Evolutionary conservation across 768 basidiomycete species (phyloP).

Genomic region (Auricularia sp.): DNA sequence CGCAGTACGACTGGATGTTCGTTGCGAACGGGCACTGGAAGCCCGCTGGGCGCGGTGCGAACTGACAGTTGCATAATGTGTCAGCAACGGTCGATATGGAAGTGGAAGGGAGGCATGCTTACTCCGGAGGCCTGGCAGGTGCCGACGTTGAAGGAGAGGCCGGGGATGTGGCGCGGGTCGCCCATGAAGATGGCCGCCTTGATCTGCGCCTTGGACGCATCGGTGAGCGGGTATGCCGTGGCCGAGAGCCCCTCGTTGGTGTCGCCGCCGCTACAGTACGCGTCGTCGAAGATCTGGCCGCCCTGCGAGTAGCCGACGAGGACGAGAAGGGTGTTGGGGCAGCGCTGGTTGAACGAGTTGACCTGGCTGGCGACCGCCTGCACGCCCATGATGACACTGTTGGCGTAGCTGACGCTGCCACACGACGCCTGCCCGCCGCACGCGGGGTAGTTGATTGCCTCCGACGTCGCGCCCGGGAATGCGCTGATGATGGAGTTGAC

Average conservation of each 20-base stretch:
- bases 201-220: background rate
- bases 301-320: constrained; percentile 1
- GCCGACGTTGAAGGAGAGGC: constrained; percentile 2
- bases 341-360: background rate
- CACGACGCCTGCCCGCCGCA: constrained; percentile 4
- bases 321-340: background rate
- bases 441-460: constrained; percentile 4
- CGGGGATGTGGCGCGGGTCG: constrained; percentile 3
- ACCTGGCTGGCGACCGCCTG: background rate
- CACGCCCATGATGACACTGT: background rate
- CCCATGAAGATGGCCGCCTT: constrained; percentile 6
- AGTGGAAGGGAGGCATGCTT: background rate
- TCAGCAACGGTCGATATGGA: background rate
- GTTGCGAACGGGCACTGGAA: constrained; percentile 4
- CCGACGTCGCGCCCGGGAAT: background rate
- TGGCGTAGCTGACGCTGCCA: background rate
- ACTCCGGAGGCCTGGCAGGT: background rate
- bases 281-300: constrained; percentile 5
- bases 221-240: background rate
- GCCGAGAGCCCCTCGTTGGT: constrained; percentile 2
- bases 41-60: constrained; percentile 1
- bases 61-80: background rate
- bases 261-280: constrained; percentile 2
- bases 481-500: constrained; percentile 1
- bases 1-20: constrained; percentile 6